phyloP scores from a whole-genome alignment of 169 alveolate genomes.

The Eimeria tenella region DNA sequence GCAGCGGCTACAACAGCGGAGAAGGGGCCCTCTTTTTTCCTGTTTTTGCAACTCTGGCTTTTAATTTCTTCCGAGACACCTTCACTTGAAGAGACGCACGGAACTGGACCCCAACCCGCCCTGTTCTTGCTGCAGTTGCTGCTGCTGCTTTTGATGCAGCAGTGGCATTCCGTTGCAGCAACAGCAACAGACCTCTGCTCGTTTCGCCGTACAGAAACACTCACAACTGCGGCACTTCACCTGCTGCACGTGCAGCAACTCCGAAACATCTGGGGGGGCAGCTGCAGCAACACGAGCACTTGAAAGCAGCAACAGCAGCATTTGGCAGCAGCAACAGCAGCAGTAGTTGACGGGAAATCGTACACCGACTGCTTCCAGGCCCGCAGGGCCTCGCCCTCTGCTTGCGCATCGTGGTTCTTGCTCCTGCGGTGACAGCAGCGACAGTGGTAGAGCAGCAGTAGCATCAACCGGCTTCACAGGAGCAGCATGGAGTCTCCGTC shows the following conservation, averaged over 20 bases:
- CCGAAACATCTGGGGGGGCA: not conserved
- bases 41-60: not conserved
- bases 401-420: not conserved
- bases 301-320: not conserved
- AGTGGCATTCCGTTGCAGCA: not conserved
- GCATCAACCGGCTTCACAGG: not conserved
- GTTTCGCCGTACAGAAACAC: not conserved
- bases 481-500: constrained; percentile 3
- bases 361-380: not conserved
- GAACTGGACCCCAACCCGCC: not conserved
- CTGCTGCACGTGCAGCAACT: not conserved
- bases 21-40: not conserved
- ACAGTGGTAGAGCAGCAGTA: not conserved
- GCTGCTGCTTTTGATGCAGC: constrained; percentile 5
- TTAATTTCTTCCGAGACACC: not conserved
- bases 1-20: constrained; percentile 4
- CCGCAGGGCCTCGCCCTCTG: not conserved
- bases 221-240: not conserved
- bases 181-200: not conserved
- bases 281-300: not conserved
- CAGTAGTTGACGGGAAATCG: not conserved
- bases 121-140: not conserved
- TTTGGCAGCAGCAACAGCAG: not conserved
- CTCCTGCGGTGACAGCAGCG: not conserved
- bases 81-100: not conserved